Base-by-base conservation (phyloP, 2,329 filamentous ascomycete genomes). In the Trichoderma citrinoviride region DNA sequence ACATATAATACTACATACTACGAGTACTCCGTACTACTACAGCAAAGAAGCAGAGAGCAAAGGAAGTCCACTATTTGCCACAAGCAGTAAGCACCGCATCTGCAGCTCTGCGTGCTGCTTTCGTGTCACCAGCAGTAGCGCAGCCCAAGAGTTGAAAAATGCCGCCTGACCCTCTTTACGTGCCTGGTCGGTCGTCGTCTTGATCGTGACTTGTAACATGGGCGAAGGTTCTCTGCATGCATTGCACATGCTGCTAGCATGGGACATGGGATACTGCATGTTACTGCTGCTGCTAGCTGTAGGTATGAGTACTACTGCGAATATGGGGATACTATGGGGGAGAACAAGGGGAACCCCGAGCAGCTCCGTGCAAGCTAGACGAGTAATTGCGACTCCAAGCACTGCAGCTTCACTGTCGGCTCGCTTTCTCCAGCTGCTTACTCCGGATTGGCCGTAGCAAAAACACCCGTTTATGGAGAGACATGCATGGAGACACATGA, bases 81-180 rank as follows among this genome's bases (percentile, higher is more conserved):
- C 54, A 65, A 65, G 41, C 54, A 65, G 62, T 65, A 65, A 65
- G 62, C 62, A 65, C 55, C 55, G 47, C 62, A 60, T 60, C 54
- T 65, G 62, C 58, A 37, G 33, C 33, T 37, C 47, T 58, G 33
- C 40, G 54, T 52, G 53, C 54, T 57, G 33, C 50, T 63, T 55
- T 56, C 54, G 62, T 65, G 62, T 65, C 62, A 58, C 47, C 62
- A 60, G 62, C 55, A 65, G 55, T 58, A 58, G 62, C 62, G 54
- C 55, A 25, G 54, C 47, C 62, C 47, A 60, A 33, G 29, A 33
- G 29, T 33, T 33, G 29, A 33, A 33, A 29, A 37, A 60, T 53
- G 47, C 55, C 62, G 62, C 62, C 62, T 65, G 62, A 63, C 61
- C 61, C 61, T 60, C 56, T 27, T 41, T 37, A 12, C 33, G 33